Conservation (phyloP, 257 asterid species). For the Henckelia pumila region DNA sequence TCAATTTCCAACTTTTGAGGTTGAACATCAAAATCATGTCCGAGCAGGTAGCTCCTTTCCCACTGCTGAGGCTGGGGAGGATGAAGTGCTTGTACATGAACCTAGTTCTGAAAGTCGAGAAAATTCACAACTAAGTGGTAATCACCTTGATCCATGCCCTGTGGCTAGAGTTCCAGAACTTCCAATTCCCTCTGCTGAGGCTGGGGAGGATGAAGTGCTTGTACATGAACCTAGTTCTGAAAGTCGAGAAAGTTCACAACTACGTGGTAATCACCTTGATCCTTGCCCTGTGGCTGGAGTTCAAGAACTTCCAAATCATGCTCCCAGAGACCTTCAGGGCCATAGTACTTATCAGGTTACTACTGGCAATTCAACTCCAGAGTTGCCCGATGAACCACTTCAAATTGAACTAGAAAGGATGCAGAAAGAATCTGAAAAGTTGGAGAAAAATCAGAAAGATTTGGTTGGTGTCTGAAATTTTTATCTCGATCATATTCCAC, state of each 20-base stretch:
- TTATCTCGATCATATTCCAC: constrained; percentile 22
- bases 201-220: constrained; percentile 28
- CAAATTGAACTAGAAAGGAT: constrained; percentile 32
- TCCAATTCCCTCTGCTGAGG: constrained; percentile 39
- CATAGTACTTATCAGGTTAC: constrained; percentile 30
- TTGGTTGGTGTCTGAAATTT: constrained; percentile 37
- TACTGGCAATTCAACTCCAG: constrained; percentile 25
- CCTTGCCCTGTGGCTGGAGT: constrained; percentile 18
- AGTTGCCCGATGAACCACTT: constrained; percentile 32
- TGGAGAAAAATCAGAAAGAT: constrained; percentile 34
- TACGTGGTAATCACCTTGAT: constrained; percentile 20
- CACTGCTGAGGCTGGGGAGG: constrained; percentile 35
- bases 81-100: constrained; percentile 29
- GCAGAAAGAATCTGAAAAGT: constrained; percentile 31
- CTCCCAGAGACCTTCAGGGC: constrained; percentile 13
- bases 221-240: constrained; percentile 32
- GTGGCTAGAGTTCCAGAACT: no score
- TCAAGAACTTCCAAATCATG: constrained; percentile 26
- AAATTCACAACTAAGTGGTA: constrained; percentile 26
- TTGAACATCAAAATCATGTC: constrained; percentile 26
- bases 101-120: constrained; percentile 31
- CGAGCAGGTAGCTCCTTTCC: constrained; percentile 32
- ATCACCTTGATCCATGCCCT: constrained; percentile 25
- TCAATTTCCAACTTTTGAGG: constrained; percentile 29
- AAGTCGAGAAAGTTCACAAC: constrained; percentile 30